These are phyloP conservation scores for Colletotrichum sp. DNA, from an alignment of 2,329 filamentous ascomycete species.

Conservation along the genomic window DNA sequence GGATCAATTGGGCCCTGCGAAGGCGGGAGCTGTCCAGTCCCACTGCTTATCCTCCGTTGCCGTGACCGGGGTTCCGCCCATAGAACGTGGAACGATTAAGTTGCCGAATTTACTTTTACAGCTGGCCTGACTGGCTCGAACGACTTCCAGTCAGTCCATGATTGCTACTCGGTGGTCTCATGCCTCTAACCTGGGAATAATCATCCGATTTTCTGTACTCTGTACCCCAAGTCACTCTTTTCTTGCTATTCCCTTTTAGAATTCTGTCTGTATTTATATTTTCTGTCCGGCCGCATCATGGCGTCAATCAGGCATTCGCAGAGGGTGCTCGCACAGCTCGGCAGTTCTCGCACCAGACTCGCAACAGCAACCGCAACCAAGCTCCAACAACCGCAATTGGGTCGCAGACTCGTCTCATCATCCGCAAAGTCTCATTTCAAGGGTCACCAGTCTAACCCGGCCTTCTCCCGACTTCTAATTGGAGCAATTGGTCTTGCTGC, in stretches of 20 bases:
- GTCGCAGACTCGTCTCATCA: slow-evolving; percentile 20
- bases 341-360: slow-evolving; percentile 3
- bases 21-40: neutral
- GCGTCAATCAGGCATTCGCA: neutral
- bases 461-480: slow-evolving; percentile 22
- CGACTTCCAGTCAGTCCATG: slow-evolving; percentile 17
- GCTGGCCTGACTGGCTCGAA: slow-evolving; percentile 21
- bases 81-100: slow-evolving; percentile 19
- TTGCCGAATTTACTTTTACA: slow-evolving; percentile 19
- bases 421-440: slow-evolving; percentile 16
- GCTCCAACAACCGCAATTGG: slow-evolving; percentile 5
- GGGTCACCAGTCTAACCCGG: slow-evolving; percentile 5
- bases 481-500: slow-evolving; percentile 53
- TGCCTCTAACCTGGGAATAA: slow-evolving; percentile 8
- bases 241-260: neutral
- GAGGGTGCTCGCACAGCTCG: slow-evolving; percentile 18
- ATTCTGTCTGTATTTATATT: slow-evolving; percentile 2
- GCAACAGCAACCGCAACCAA: slow-evolving; percentile 1
- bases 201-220: slow-evolving; percentile 11
- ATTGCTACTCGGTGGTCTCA: slow-evolving; percentile 14
- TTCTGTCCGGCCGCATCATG: slow-evolving; percentile 1
- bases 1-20: neutral
- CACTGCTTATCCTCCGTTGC: neutral
- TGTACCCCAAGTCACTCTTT: slow-evolving; percentile 8
- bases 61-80: slow-evolving; percentile 5